Evolutionary conservation across 2,329 filamentous ascomycete genomes (phyloP).

Genomic region (Alternaria postmessia): DNA sequence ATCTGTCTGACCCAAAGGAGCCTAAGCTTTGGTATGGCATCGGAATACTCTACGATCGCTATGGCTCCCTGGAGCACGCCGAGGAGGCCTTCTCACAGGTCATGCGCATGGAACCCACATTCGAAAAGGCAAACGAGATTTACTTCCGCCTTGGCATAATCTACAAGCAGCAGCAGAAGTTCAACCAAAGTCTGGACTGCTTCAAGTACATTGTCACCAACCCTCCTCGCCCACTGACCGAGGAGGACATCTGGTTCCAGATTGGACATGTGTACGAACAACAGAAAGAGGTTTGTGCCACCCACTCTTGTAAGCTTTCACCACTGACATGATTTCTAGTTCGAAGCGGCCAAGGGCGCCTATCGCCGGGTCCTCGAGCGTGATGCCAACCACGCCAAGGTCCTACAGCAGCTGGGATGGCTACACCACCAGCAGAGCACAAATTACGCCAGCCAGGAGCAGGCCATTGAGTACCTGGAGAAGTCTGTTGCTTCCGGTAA

Average conservation of each 20-base stretch:
- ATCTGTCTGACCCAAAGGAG: slow-evolving; percentile 94
- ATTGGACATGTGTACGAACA: slow-evolving; percentile 99
- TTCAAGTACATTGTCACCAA: slow-evolving; percentile 98
- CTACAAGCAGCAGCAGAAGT: slow-evolving; percentile 98
- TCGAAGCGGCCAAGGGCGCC: slow-evolving; percentile 89
- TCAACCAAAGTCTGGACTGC: slow-evolving; percentile 89
- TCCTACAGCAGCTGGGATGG: slow-evolving; percentile 97
- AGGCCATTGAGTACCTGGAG: slow-evolving; percentile 95
- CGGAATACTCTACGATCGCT: slow-evolving; percentile 94
- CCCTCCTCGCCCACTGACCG: slow-evolving; percentile 88
- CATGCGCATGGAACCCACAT: slow-evolving; percentile 97
- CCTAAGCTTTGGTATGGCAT: slow-evolving; percentile 99
- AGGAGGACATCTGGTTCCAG: slow-evolving; percentile 99
- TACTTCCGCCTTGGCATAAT: slow-evolving; percentile 99
- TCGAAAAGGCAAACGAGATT: slow-evolving; percentile 98
- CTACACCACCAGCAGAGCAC: slow-evolving; percentile 95
- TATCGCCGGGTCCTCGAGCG: slow-evolving; percentile 93
- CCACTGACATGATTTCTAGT: slow-evolving; percentile 64
- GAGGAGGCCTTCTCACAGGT: slow-evolving; percentile 98
- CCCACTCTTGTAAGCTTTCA: background rate
- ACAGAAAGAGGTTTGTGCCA: slow-evolving; percentile 88
- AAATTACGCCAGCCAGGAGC: slow-evolving; percentile 89
- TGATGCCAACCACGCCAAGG: slow-evolving; percentile 96
- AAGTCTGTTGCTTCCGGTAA: slow-evolving; percentile 92
- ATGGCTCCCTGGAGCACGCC: slow-evolving; percentile 94